Percentiles rank a stretch among this genome's conserved stretches.
Evolutionary conservation across 2,329 filamentous ascomycete species (phyloP).

Genomic region (Neonectria sp.): DNA sequence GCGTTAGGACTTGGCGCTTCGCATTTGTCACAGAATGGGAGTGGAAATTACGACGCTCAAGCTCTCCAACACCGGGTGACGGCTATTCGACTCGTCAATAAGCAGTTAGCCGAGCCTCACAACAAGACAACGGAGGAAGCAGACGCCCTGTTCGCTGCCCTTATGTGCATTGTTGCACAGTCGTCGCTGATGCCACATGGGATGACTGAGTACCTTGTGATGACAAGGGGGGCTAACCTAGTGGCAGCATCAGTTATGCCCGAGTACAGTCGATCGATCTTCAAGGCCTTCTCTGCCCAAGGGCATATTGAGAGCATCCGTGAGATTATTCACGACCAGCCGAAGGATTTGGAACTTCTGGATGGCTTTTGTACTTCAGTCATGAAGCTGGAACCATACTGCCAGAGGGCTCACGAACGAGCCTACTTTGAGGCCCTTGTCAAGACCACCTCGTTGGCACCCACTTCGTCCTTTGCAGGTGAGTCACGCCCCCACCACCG

Average conservation of each 20-base stretch:
- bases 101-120: slow-evolving; percentile 45
- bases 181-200: slow-evolving; percentile 54
- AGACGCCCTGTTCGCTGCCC: slow-evolving; percentile 55
- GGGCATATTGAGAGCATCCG: slow-evolving; percentile 46
- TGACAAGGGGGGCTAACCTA: slow-evolving; percentile 50
- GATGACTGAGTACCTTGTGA: slow-evolving; percentile 56
- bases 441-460: slow-evolving; percentile 28
- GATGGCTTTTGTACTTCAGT: slow-evolving; percentile 40
- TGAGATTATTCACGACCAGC: slow-evolving; percentile 40
- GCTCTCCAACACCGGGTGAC: slow-evolving; percentile 55
- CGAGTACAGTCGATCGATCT: slow-evolving; percentile 39
- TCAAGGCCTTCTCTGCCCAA: slow-evolving; percentile 41
- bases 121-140: slow-evolving; percentile 48
- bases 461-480: slow-evolving; percentile 39
- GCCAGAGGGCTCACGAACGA: slow-evolving; percentile 35
- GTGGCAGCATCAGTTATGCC: slow-evolving; percentile 42
- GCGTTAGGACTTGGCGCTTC: slow-evolving; percentile 57
- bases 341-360: slow-evolving; percentile 37
- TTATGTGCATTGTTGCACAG: slow-evolving; percentile 55
- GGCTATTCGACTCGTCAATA: slow-evolving; percentile 55
- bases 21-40: slow-evolving; percentile 51
- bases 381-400: slow-evolving; percentile 34
- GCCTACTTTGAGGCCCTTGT: slow-evolving; percentile 37
- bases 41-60: slow-evolving; percentile 45
- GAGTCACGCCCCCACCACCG: slow-evolving; percentile 9